A percentile compares a stretch with the other conserved stretches of the same genome.
Conservation (phyloP, 345 rosid genomes). For the Viola odorata region DNA sequence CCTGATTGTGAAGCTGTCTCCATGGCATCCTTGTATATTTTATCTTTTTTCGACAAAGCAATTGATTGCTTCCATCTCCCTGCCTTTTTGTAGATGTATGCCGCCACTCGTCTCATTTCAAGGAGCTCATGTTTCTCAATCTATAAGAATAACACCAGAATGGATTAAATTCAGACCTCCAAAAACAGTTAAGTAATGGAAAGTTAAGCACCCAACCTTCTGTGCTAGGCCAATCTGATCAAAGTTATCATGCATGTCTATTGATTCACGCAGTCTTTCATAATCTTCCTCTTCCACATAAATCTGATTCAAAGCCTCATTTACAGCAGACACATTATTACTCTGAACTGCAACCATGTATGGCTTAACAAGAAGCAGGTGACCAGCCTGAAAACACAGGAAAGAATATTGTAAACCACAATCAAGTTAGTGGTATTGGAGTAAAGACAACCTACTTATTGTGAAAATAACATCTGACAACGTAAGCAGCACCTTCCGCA, state of each 20-base stretch:
- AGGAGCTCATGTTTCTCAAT: slow-evolving; percentile 98
- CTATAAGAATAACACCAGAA: slow-evolving; percentile 34
- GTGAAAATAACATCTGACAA: background rate
- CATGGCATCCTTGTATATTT: slow-evolving; percentile 91
- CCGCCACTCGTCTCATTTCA: slow-evolving; percentile 99
- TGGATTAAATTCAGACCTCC: background rate
- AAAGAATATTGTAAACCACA: background rate
- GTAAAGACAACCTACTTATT: background rate
- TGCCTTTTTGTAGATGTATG: slow-evolving; percentile 95
- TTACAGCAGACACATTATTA: slow-evolving; percentile 86
- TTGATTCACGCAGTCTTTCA: slow-evolving; percentile 87
- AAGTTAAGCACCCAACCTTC: slow-evolving; percentile 41
- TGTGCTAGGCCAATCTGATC: slow-evolving; percentile 93
- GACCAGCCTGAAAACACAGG: slow-evolving; percentile 73
- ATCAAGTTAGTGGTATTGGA: background rate
- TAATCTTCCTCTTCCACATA: slow-evolving; percentile 96
- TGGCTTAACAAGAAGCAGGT: slow-evolving; percentile 85
- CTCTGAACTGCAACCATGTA: slow-evolving; percentile 98
- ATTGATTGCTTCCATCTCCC: slow-evolving; percentile 99
- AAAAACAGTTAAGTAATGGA: background rate
- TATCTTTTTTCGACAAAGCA: slow-evolving; percentile 93
- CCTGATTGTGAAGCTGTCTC: slow-evolving; percentile 99
- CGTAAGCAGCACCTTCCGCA: slow-evolving; percentile 64
- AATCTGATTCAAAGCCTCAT: slow-evolving; percentile 88
- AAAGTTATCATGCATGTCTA: slow-evolving; percentile 84